phyloP scores from a whole-genome alignment of 2,329 filamentous ascomycete species.

The Xylaria polymorpha region DNA sequence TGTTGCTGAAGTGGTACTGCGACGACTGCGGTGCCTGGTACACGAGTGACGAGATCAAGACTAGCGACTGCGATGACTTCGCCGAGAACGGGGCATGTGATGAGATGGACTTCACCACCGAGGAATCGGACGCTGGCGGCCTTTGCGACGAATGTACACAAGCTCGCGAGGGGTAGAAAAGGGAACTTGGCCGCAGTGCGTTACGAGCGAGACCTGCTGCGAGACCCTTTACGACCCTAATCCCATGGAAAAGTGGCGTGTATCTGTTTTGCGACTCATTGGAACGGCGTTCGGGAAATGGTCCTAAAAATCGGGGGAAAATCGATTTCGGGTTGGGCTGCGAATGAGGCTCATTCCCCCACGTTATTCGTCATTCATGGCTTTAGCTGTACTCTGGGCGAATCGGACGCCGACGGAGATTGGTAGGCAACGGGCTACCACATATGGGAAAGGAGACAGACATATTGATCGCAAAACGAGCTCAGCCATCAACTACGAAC shows the following conservation, averaged over 20 bases:
- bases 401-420: neutral
- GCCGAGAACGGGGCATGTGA: conserved; percentile 42
- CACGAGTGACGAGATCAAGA: conserved; percentile 50
- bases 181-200: conserved; percentile 1
- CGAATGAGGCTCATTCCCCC: conserved; percentile 3
- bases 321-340: neutral
- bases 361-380: conserved; percentile 2
- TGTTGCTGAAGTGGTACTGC: conserved; percentile 50
- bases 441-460: neutral
- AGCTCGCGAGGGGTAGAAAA: conserved; percentile 39
- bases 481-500: neutral
- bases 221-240: conserved; percentile 1
- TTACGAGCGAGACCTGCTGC: neutral
- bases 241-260: conserved; percentile 10
- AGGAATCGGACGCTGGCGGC: conserved; percentile 47
- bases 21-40: conserved; percentile 51
- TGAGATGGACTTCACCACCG: conserved; percentile 40
- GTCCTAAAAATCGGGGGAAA: neutral
- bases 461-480: neutral
- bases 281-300: conserved; percentile 14
- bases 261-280: conserved; percentile 10
- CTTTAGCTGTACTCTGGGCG: neutral
- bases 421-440: conserved; percentile 2
- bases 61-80: conserved; percentile 46
- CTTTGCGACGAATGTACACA: conserved; percentile 48